Evolutionary conservation across 441 rosid genomes (phyloP).

Genomic region (Adansonia madagascariensis): DNA sequence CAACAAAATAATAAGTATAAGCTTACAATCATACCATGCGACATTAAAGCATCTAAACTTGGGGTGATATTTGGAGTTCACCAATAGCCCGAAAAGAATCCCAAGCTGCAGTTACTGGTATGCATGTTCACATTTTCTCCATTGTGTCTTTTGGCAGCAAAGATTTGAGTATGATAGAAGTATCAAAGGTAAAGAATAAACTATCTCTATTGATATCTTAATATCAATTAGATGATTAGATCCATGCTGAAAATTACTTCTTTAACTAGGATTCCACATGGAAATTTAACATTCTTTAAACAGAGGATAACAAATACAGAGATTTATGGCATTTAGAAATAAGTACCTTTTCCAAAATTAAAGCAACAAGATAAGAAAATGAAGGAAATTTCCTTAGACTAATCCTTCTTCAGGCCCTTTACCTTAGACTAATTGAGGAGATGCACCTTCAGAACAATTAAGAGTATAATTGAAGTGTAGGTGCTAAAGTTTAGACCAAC

Average conservation of each 20-base stretch:
- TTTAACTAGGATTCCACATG: neutral
- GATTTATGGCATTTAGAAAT: neutral
- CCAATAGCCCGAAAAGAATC: neutral
- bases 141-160: neutral
- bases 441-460: conserved; percentile 1
- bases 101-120: neutral
- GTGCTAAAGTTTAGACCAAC: neutral
- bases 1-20: neutral
- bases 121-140: neutral
- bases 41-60: neutral
- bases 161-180: neutral
- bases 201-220: neutral
- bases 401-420: neutral
- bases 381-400: neutral
- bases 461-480: neutral
- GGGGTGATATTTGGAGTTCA: neutral
- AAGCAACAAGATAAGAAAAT: neutral
- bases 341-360: neutral
- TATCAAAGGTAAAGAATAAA: neutral
- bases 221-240: neutral
- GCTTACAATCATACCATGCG: neutral
- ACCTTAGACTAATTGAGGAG: neutral
- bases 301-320: neutral
- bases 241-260: neutral
- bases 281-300: conserved; percentile 3